Evolutionary conservation across 345 rosid species (phyloP).

Genomic region (Linum tenue): DNA sequence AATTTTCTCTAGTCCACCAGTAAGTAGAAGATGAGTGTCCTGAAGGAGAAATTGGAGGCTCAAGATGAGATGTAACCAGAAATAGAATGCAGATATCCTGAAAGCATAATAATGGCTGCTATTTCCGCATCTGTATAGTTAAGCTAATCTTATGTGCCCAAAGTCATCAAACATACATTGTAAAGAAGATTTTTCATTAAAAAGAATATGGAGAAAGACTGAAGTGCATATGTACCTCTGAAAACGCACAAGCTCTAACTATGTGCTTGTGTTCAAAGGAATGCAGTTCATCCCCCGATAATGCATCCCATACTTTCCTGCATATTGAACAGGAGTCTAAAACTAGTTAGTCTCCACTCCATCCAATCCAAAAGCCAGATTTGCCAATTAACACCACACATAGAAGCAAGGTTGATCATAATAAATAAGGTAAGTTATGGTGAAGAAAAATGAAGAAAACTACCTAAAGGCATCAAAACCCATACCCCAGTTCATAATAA

Average conservation of each 20-base stretch:
- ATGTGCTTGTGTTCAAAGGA: conserved; percentile 93
- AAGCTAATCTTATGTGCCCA: conserved; percentile 3
- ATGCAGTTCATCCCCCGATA: conserved; percentile 75
- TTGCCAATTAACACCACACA: neutral
- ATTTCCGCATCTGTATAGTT: conserved; percentile 26
- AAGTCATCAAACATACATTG: conserved; percentile 3
- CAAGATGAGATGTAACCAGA: conserved; percentile 3
- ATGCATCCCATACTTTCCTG: conserved; percentile 93
- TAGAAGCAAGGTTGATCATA: neutral
- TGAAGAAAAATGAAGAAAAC: neutral
- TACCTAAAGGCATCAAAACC: neutral
- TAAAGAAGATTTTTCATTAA: neutral
- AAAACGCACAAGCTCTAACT: conserved; percentile 83
- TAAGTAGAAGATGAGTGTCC: conserved; percentile 79
- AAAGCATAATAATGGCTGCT: conserved; percentile 16
- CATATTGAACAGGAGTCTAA: conserved; percentile 4
- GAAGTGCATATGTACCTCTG: conserved; percentile 41
- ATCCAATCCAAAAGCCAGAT: neutral
- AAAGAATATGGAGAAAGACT: neutral
- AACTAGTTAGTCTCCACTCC: neutral
- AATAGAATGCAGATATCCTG: neutral
- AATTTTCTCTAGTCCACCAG: conserved; percentile 93
- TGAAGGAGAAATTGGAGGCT: conserved; percentile 12
- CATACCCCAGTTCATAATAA: neutral
- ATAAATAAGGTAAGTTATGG: neutral